These are phyloP conservation scores for Camellia sinensis DNA, from an alignment of 148 eudicot species.

Conservation along the genomic window DNA sequence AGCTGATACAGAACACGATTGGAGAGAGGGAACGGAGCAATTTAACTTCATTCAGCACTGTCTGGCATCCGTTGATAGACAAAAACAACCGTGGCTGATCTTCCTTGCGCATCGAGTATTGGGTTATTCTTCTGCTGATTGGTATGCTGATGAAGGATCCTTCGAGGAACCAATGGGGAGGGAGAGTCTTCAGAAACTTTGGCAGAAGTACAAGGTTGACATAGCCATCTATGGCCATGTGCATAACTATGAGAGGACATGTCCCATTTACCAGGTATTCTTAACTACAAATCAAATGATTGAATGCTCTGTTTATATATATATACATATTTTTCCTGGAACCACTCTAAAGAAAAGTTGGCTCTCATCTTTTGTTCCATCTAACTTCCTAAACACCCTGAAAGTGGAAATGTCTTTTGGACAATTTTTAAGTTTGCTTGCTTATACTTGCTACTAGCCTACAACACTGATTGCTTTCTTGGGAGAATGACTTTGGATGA, in stretches of 20 bases:
- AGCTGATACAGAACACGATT: conserved; percentile 89
- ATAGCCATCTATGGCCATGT: conserved; percentile 82
- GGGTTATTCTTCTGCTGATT: conserved; percentile 66
- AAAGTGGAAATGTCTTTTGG: background rate
- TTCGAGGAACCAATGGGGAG: conserved; percentile 94
- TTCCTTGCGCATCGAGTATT: conserved; percentile 89
- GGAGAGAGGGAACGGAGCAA: conserved; percentile 91
- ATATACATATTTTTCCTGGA: background rate
- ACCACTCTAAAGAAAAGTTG: background rate
- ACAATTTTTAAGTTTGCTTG: background rate
- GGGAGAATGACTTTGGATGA: background rate
- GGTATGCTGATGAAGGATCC: conserved; percentile 65
- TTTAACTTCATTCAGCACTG: conserved; percentile 81
- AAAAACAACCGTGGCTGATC: conserved; percentile 91
- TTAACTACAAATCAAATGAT: background rate
- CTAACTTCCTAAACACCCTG: background rate
- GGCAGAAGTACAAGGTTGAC: conserved; percentile 96
- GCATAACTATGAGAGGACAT: conserved; percentile 85
- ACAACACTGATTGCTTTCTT: background rate
- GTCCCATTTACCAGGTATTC: conserved; percentile 87
- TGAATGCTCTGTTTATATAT: background rate
- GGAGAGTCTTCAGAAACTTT: conserved; percentile 83
- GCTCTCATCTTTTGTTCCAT: background rate
- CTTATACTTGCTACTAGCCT: background rate
- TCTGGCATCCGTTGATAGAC: conserved; percentile 78